These are phyloP conservation scores for Acacia crassicarpa DNA, from an alignment of 306 rosid species.

Conservation along the genomic window DNA sequence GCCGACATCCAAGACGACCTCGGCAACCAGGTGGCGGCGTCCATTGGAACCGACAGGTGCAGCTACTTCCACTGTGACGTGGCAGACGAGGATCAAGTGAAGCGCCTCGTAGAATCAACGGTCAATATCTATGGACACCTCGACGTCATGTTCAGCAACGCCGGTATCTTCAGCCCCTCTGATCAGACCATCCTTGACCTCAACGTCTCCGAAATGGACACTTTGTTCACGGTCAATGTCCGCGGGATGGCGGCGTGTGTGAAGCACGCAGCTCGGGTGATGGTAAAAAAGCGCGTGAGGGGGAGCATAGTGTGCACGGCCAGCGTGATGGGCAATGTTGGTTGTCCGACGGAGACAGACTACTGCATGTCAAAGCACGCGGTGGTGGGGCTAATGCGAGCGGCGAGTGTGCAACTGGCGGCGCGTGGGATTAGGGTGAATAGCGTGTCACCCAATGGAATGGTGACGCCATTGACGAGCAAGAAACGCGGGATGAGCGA, in stretches of 20 bases:
- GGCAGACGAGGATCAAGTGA: constrained; percentile 49
- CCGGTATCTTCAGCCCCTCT: constrained; percentile 28
- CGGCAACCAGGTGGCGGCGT: constrained; percentile 42
- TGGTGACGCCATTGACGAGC: constrained; percentile 40
- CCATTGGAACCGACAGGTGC: constrained; percentile 45
- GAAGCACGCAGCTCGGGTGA: constrained; percentile 58
- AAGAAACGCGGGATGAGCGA: neutral
- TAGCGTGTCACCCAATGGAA: constrained; percentile 48
- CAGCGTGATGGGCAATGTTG: constrained; percentile 32
- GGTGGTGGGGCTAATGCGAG: constrained; percentile 49
- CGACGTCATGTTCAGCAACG: constrained; percentile 70
- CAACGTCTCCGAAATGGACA: constrained; percentile 39
- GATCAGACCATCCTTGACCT: constrained; percentile 44
- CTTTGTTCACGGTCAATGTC: constrained; percentile 36
- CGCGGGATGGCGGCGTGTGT: constrained; percentile 53
- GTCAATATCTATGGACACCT: constrained; percentile 38
- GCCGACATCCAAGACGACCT: constrained; percentile 55
- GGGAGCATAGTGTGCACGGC: constrained; percentile 66
- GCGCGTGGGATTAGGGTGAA: constrained; percentile 56
- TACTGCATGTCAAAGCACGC: constrained; percentile 70
- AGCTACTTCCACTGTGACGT: constrained; percentile 59
- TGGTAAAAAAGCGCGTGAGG: constrained; percentile 46
- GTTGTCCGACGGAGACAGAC: neutral
- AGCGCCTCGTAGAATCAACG: constrained; percentile 32
- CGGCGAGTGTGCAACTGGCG: constrained; percentile 46